Conservation (phyloP, 2,329 filamentous ascomycete genomes). For the Curvularia lunata region DNA sequence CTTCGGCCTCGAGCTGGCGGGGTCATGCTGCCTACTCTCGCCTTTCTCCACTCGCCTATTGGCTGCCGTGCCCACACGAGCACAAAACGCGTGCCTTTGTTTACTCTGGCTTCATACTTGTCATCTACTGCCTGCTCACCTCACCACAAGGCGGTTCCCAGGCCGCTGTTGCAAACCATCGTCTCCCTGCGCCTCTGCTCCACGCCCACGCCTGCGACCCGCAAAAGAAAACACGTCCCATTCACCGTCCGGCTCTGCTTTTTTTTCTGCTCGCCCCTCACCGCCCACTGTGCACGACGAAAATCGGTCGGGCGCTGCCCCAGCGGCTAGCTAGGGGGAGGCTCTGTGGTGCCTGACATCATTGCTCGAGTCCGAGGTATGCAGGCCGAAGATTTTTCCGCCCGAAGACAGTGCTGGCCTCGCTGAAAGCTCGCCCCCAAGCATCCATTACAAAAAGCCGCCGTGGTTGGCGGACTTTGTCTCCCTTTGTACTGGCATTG, state of each 20-base stretch:
- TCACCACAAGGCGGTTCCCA: neutral
- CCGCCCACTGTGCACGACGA: slow-evolving; percentile 5
- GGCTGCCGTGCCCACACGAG: slow-evolving; percentile 25
- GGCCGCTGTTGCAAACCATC: neutral
- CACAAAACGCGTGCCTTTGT: slow-evolving; percentile 32
- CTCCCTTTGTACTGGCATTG: slow-evolving; percentile 4
- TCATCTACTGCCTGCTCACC: no score
- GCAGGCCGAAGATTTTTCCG: slow-evolving; percentile 10
- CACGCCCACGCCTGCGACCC: neutral
- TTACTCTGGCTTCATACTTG: slow-evolving; percentile 11
- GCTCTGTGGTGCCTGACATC: slow-evolving; percentile 37
- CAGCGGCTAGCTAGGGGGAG: slow-evolving; percentile 23
- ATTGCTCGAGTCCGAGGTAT: slow-evolving; percentile 35
- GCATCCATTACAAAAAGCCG: slow-evolving; percentile 12
- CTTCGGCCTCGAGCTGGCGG: slow-evolving; percentile 12
- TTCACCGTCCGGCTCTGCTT: neutral
- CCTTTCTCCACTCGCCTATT: slow-evolving; percentile 24
- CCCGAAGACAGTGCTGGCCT: slow-evolving; percentile 19
- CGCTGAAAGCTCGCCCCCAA: neutral
- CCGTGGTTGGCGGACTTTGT: slow-evolving; percentile 14
- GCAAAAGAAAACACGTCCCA: neutral
- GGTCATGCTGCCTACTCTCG: slow-evolving; percentile 14
- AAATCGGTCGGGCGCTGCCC: slow-evolving; percentile 17
- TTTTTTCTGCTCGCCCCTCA: slow-evolving; percentile 8
- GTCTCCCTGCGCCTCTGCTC: neutral